Evolutionary conservation across 116 monocot genomes (phyloP).

Genomic region (Posidonia oceanica): DNA sequence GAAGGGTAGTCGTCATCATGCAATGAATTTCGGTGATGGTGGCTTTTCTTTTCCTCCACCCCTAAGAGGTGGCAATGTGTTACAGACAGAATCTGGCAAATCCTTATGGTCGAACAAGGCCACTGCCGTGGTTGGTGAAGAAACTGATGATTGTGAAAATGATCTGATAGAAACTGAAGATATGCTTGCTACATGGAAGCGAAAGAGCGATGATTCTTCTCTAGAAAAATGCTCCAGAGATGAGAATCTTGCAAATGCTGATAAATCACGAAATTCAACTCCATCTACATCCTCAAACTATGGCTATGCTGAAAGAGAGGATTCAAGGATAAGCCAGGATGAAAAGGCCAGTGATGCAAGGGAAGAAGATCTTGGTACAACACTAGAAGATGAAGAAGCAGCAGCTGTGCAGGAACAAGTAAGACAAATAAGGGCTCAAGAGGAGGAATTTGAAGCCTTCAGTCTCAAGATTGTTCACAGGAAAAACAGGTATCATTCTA

Average conservation of each 20-base stretch:
- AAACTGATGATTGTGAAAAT: constrained; percentile 36
- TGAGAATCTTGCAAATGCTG: constrained; percentile 32
- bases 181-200: constrained; percentile 61
- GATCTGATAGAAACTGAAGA: constrained; percentile 34
- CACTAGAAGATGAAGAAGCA: constrained; percentile 90
- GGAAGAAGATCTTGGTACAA: constrained; percentile 51
- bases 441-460: constrained; percentile 95
- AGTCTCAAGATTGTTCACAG: constrained; percentile 94
- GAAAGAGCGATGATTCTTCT: constrained; percentile 59
- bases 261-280: constrained; percentile 62
- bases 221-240: constrained; percentile 47
- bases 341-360: constrained; percentile 35
- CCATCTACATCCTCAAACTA: constrained; percentile 62
- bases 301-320: constrained; percentile 38
- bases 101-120: constrained; percentile 45
- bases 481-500: constrained; percentile 65
- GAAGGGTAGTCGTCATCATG: constrained; percentile 16
- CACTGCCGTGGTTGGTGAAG: constrained; percentile 22
- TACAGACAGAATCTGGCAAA: constrained; percentile 29
- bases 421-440: constrained; percentile 84
- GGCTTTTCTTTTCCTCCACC: constrained; percentile 82
- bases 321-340: constrained; percentile 27
- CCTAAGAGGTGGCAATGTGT: constrained; percentile 18
- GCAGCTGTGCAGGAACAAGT: constrained; percentile 94
- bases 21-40: constrained; percentile 31